Base-by-base conservation (phyloP, 2,329 filamentous ascomycete species). In the Diaporthe sp. region DNA sequence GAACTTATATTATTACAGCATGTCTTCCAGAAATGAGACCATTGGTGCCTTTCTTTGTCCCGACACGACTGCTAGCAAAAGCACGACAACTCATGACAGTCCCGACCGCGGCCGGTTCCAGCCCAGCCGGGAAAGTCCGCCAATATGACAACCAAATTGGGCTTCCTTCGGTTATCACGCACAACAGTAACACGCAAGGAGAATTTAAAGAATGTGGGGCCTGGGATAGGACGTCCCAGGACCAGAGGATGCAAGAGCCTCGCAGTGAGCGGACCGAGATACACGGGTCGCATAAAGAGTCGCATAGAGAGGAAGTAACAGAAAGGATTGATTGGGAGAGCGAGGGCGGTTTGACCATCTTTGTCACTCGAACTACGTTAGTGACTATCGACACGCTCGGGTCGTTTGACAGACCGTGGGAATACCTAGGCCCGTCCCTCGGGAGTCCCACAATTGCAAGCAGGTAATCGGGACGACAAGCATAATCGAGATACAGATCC, bases 11-110 rank as follows among this genome's bases (percentile, higher is more conserved):
- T 3, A 69, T 69, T 0, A 69, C 65, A 55, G 65, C 65, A 3
- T 69, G 65, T 69, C 65, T 69, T 17, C 65, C 65, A 2, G 65
- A n/a, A 69, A 37, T 69, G 15, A 42, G 49, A 46, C 65, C 65
- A 22, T 25, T 69, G 34, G 22, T 42, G 49, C 65, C 65, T 10
- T 37, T 69, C n/a, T 10, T 69, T 6, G 5, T 25, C 8, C 65
- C 65, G 12, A 25, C 31, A 22, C 46, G 46, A 28, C 46, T 69
- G 7, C 22, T 55, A 22, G 65, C n/a, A 34, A 53, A 55, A 53
- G 65, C 22, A 42, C 65, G 65, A 7, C 28, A 53, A 4, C 19
- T 53, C 31, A 53, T 19, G 31, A 42, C 31, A 5, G 10, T 55
- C 46, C 19, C 46, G 15, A 46, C 19, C 17, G 15, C n/a, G 7